These are phyloP conservation scores for Aspergillus chevalieri DNA, from an alignment of 2,329 filamentous ascomycete genomes.

Conservation along the genomic window DNA sequence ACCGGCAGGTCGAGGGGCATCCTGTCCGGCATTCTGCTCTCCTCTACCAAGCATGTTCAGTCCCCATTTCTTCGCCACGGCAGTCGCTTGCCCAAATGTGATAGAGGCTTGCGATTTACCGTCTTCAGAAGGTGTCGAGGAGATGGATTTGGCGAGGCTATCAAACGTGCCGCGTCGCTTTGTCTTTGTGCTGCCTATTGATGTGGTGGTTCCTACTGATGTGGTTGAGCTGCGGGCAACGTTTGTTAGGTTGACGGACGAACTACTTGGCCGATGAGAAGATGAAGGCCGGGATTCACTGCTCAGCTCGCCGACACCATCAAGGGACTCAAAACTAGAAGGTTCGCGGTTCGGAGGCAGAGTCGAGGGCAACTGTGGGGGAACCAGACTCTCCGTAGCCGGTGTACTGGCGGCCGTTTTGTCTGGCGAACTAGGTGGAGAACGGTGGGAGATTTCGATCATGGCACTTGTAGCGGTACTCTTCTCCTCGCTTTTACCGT, in stretches of 20 bases:
- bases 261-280: slow-evolving; percentile 18
- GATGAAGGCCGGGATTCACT: slow-evolving; percentile 24
- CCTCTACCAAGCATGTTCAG: slow-evolving; percentile 44
- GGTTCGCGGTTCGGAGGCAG: slow-evolving; percentile 34
- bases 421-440: slow-evolving; percentile 50
- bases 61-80: slow-evolving; percentile 56
- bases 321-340: slow-evolving; percentile 46
- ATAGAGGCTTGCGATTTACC: slow-evolving; percentile 37
- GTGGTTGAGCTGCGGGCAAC: slow-evolving; percentile 18
- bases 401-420: slow-evolving; percentile 44
- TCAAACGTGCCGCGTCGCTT: slow-evolving; percentile 27
- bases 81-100: slow-evolving; percentile 46
- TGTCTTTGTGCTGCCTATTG: slow-evolving; percentile 21
- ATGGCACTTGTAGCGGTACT: slow-evolving; percentile 58
- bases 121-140: slow-evolving; percentile 23
- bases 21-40: slow-evolving; percentile 36
- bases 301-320: slow-evolving; percentile 13
- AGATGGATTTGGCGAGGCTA: slow-evolving; percentile 20
- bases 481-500: slow-evolving; percentile 50
- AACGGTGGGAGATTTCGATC: slow-evolving; percentile 60
- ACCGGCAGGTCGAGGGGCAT: slow-evolving; percentile 31
- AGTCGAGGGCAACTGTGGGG: slow-evolving; percentile 31
- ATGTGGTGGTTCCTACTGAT: slow-evolving; percentile 21
- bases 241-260: slow-evolving; percentile 16
- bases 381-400: slow-evolving; percentile 28